Conservation (phyloP, 2,329 filamentous ascomycete species). For the Microdochium nivale region DNA sequence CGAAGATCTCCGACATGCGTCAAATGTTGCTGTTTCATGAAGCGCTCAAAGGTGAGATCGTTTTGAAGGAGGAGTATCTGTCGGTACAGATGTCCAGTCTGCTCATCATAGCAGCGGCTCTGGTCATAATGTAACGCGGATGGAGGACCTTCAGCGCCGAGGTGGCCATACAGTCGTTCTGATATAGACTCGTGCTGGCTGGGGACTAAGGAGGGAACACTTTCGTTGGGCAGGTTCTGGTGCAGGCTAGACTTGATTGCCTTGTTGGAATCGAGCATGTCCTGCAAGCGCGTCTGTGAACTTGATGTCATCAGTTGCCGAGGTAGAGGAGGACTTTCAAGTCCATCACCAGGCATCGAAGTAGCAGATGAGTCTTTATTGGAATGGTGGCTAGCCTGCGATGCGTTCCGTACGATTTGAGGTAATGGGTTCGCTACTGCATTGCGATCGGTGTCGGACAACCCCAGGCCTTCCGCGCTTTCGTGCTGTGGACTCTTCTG, state of each 20-base stretch:
- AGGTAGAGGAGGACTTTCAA: constrained; percentile 57
- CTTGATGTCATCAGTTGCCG: constrained; percentile 37
- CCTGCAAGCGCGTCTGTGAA: constrained; percentile 48
- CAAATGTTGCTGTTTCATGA: constrained; percentile 76
- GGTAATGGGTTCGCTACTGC: constrained; percentile 28
- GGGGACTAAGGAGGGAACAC: constrained; percentile 42
- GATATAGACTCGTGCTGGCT: constrained; percentile 38
- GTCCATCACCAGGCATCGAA: constrained; percentile 26
- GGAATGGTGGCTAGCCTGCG: constrained; percentile 43
- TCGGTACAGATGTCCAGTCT: constrained; percentile 50
- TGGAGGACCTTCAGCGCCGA: constrained; percentile 3
- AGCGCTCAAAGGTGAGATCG: constrained; percentile 75
- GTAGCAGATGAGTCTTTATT: constrained; percentile 35
- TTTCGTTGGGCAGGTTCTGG: constrained; percentile 48
- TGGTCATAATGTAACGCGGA: constrained; percentile 19
- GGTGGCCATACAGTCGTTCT: constrained; percentile 20
- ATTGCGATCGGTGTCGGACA: constrained; percentile 36
- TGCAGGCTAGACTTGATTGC: constrained; percentile 46
- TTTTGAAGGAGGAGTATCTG: constrained; percentile 71
- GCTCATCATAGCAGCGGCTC: constrained; percentile 23
- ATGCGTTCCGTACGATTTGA: constrained; percentile 31
- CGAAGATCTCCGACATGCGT: constrained; percentile 73
- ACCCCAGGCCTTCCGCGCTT: constrained; percentile 44
- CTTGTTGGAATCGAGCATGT: constrained; percentile 53
- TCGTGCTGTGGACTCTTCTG: constrained; percentile 24